Evolutionary conservation across 306 rosid species (phyloP), one percentile per base, ranked within the genome.

Genomic region (Citrullus amarus): DNA sequence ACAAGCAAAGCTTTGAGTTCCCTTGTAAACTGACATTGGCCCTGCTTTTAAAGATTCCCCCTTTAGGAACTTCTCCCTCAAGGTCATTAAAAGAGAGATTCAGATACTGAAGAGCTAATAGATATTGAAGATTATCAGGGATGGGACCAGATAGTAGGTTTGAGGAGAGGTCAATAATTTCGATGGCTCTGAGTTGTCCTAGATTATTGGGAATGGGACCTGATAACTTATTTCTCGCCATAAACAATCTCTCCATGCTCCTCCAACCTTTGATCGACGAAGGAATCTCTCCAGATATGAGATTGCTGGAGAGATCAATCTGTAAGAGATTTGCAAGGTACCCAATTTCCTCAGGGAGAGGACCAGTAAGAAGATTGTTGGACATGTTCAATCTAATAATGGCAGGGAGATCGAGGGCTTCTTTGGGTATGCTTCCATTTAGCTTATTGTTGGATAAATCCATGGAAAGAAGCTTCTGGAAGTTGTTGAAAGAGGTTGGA

Each of bases 141-240:
- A 92, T 89, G 43, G 86, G 63, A 25, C 96, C 96, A 22, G 88
- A 82, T 66, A 92, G 91, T 75, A 77, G 87, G 89, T 90, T 92
- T 56, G 91, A 86, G 60, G 96, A 92, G 44, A 63, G 44, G 43
- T 63, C 69, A 32, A 63, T 63, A 32, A 34, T 41, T 63, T 63
- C 20, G 44, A 92, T 84, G 20, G 85, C 93, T 89, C 43, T 92
- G 38, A 92, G 4, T 13, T 89, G 85, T 50, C 83, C 90, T 46
- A 92, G 41, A 76, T 39, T 7, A 41, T 54, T 63, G 3, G 97
- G 97, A 77, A 92, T 88, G 7, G 84, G 81, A 58, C 97, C 63
- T 63, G 69, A 63, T 17, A 63, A 63, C 8, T 63, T 14, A 63
- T 63, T 63, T 63, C 43, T 63, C 6, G 69, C 44, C 69, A 63